These are phyloP conservation scores for Beauveria australis DNA, from an alignment of 2,329 filamentous ascomycete genomes.

Conservation along the genomic window DNA sequence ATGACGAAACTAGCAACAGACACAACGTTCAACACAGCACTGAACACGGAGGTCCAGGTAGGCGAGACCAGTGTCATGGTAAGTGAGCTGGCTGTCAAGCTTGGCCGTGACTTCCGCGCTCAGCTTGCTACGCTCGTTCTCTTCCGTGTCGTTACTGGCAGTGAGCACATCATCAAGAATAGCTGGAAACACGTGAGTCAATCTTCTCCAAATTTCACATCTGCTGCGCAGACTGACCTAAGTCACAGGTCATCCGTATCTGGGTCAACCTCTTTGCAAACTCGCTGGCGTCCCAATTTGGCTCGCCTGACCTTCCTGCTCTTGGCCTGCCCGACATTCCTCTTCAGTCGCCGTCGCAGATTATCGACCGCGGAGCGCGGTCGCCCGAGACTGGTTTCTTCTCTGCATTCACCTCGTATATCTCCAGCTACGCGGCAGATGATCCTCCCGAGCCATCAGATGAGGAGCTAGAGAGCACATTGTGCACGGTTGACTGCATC, in stretches of 20 bases:
- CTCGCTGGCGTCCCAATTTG: slow-evolving; percentile 79
- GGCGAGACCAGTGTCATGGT: slow-evolving; percentile 95
- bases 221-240: slow-evolving; percentile 26
- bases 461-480: slow-evolving; percentile 90
- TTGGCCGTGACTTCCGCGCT: slow-evolving; percentile 86
- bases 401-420: slow-evolving; percentile 90
- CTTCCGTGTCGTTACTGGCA: slow-evolving; percentile 83
- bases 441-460: slow-evolving; percentile 96
- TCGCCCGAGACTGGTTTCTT: slow-evolving; percentile 77
- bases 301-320: slow-evolving; percentile 51
- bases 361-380: slow-evolving; percentile 80
- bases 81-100: slow-evolving; percentile 91
- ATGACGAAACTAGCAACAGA: slow-evolving; percentile 83
- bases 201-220: background rate
- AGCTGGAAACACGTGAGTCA: slow-evolving; percentile 72
- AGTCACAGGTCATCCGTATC: slow-evolving; percentile 68
- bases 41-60: slow-evolving; percentile 94
- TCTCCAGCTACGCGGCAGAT: slow-evolving; percentile 97
- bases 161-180: slow-evolving; percentile 65
- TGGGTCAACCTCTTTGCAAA: slow-evolving; percentile 96
- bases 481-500: slow-evolving; percentile 90
- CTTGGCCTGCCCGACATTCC: slow-evolving; percentile 75
- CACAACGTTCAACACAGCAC: slow-evolving; percentile 66
- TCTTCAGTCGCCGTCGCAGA: slow-evolving; percentile 80
- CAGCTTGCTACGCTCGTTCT: slow-evolving; percentile 92